Percentiles rank a stretch among this genome's conserved stretches.
Conservation (phyloP, 352 stramenopile species). For the Globisporangium nodosum region DNA sequence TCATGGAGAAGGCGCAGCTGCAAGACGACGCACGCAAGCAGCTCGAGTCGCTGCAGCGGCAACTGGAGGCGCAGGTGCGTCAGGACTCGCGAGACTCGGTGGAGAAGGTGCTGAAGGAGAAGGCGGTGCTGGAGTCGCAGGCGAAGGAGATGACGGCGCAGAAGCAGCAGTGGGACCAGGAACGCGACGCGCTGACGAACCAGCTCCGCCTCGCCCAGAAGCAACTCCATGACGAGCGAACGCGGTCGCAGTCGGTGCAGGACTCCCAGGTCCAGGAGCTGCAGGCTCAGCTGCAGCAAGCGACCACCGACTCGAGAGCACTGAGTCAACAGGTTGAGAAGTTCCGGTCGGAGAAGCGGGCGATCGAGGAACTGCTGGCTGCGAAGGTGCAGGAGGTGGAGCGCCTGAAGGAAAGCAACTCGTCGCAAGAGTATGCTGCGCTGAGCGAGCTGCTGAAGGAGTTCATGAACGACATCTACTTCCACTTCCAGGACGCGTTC, state of each 20-base stretch:
- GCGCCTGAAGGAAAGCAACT: conserved; percentile 35
- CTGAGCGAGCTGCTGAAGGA: conserved; percentile 74
- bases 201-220: conserved; percentile 44
- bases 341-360: conserved; percentile 29
- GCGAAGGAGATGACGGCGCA: conserved; percentile 32
- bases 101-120: conserved; percentile 36
- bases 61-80: conserved; percentile 52
- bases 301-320: conserved; percentile 24
- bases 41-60: conserved; percentile 43
- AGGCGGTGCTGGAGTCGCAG: conserved; percentile 35
- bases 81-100: conserved; percentile 50
- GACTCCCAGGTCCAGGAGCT: conserved; percentile 47
- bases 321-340: conserved; percentile 46
- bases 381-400: conserved; percentile 46
- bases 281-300: conserved; percentile 41
- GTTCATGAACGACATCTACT: conserved; percentile 88
- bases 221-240: conserved; percentile 59
- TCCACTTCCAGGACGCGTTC: conserved; percentile 80
- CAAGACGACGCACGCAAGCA: conserved; percentile 61
- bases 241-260: conserved; percentile 35
- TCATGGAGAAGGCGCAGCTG: conserved; percentile 45
- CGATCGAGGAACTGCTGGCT: conserved; percentile 43
- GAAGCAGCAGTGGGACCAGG: conserved; percentile 45
- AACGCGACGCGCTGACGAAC: conserved; percentile 40
- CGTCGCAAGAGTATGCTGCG: conserved; percentile 46